Evolutionary conservation across 116 monocot genomes (phyloP).

Genomic region (Cymodocea nodosa): DNA sequence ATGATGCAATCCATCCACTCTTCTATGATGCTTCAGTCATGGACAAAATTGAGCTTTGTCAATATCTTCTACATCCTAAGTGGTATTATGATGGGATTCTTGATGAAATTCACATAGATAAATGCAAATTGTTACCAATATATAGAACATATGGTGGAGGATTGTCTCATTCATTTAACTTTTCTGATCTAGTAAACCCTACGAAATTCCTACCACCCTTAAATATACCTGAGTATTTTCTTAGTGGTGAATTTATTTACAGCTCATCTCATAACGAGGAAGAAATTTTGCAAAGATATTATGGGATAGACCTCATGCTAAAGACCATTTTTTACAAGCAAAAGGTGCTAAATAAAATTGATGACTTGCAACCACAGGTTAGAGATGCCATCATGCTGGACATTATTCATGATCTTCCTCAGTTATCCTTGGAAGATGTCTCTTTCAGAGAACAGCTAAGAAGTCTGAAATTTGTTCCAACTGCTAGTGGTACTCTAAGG

Average conservation of each 20-base stretch:
- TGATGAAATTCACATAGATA: slow-evolving; percentile 43
- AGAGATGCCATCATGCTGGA: slow-evolving; percentile 70
- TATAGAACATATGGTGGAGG: slow-evolving; percentile 52
- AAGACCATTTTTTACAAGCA: slow-evolving; percentile 58
- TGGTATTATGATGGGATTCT: slow-evolving; percentile 68
- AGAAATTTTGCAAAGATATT: slow-evolving; percentile 64
- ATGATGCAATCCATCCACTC: slow-evolving; percentile 23
- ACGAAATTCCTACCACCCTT: slow-evolving; percentile 66
- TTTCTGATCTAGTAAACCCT: slow-evolving; percentile 51
- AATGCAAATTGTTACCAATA: slow-evolving; percentile 70
- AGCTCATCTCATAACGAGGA: slow-evolving; percentile 50
- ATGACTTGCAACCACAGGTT: slow-evolving; percentile 47
- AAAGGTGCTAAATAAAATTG: slow-evolving; percentile 53
- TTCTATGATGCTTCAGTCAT: slow-evolving; percentile 34
- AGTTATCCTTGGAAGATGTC: slow-evolving; percentile 57
- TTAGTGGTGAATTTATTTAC: slow-evolving; percentile 53
- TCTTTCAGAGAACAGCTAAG: slow-evolving; percentile 53
- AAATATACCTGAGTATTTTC: slow-evolving; percentile 48
- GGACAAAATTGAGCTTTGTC: slow-evolving; percentile 68
- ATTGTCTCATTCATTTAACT: slow-evolving; percentile 15
- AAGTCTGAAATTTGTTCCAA: slow-evolving; percentile 70
- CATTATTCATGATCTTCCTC: slow-evolving; percentile 83
- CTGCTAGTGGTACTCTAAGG: slow-evolving; percentile 42
- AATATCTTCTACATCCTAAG: slow-evolving; percentile 77
- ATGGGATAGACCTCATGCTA: slow-evolving; percentile 52